Evolutionary conservation across 2,329 filamentous ascomycete genomes (phyloP).

Genomic region (Calonectria leucothoes): DNA sequence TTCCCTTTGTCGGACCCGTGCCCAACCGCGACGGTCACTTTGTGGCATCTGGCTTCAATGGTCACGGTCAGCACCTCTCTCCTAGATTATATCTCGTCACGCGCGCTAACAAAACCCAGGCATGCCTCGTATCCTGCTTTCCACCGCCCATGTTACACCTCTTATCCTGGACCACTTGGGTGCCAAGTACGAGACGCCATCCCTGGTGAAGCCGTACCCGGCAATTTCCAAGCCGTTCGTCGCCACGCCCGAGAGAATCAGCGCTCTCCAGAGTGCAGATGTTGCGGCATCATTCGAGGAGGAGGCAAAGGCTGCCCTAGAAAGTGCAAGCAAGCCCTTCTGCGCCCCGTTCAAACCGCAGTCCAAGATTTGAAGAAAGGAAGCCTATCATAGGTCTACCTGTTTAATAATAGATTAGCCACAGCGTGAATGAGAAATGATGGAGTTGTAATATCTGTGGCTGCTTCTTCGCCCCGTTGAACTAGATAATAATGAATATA

Average conservation of each 20-base stretch:
- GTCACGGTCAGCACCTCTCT: conserved; percentile 6
- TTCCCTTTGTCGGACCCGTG: conserved; percentile 18
- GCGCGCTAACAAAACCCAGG: background rate
- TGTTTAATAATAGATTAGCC: background rate
- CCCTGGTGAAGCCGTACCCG: conserved; percentile 11
- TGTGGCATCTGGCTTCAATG: conserved; percentile 13
- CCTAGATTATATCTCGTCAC: no score
- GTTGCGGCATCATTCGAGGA: background rate
- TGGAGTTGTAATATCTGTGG: background rate
- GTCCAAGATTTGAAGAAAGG: background rate
- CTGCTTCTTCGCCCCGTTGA: no score
- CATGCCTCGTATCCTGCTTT: conserved; percentile 21
- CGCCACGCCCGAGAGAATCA: conserved; percentile 2
- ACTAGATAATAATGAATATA: background rate
- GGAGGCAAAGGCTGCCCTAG: background rate
- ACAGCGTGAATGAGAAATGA: background rate
- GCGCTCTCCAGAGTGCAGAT: conserved; percentile 1
- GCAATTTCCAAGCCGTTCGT: conserved; percentile 10
- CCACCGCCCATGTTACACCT: conserved; percentile 13
- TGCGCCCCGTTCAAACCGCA: background rate
- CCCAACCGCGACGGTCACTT: conserved; percentile 13
- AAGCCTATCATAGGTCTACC: no score
- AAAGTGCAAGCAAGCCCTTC: conserved; percentile 16
- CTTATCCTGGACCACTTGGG: conserved; percentile 14
- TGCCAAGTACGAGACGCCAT: conserved; percentile 2